Evolutionary conservation across 2,329 filamentous ascomycete species (phyloP).

Genomic region (Talaromyces funiculosus): DNA sequence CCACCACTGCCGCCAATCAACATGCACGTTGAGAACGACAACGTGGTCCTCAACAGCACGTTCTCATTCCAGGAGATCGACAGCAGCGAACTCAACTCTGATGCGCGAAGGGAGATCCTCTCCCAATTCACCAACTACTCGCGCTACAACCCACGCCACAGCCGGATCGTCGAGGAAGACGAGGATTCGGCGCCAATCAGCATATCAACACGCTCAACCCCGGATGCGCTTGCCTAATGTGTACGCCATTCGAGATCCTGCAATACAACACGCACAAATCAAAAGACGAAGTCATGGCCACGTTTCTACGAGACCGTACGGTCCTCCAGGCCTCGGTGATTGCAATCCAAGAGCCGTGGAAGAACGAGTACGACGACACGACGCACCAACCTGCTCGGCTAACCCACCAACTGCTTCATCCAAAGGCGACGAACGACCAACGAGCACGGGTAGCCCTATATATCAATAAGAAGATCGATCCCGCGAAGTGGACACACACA

Average conservation of each 20-base stretch:
- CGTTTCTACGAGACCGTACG: constrained; percentile 16
- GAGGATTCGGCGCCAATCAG: background rate
- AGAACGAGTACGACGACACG: constrained; percentile 18
- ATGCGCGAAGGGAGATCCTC: background rate
- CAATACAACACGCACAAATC: constrained; percentile 17
- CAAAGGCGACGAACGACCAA: background rate
- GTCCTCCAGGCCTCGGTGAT: constrained; percentile 21
- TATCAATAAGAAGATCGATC: background rate
- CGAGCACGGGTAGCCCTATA: background rate
- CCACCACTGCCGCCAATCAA: background rate
- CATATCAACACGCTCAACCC: background rate
- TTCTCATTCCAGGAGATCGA: background rate
- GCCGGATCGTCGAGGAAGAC: no score
- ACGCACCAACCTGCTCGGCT: constrained; percentile 19
- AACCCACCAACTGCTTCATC: constrained; percentile 19
- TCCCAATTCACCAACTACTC: background rate
- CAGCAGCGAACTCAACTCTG: background rate
- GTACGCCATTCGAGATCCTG: background rate
- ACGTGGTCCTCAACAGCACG: background rate
- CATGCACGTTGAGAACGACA: background rate
- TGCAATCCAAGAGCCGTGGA: constrained; percentile 22
- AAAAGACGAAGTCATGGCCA: constrained; percentile 7
- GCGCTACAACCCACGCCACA: no score
- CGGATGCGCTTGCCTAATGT: background rate
- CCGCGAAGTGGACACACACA: background rate